Conservation (phyloP, 495 filamentous ascomycete species). For the Bacidia rubella region DNA sequence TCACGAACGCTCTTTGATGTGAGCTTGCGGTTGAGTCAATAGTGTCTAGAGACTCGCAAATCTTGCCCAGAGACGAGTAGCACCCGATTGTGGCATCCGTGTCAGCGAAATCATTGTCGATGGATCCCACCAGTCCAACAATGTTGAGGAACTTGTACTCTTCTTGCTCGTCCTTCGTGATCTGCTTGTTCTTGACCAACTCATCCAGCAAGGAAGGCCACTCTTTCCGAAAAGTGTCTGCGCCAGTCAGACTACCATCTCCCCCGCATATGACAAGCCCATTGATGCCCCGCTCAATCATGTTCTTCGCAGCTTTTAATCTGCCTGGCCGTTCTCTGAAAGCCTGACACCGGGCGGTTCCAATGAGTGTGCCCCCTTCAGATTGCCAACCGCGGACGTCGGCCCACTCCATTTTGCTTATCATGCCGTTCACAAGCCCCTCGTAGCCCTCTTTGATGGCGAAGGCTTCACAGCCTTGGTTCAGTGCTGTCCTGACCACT, state of each 20-base stretch:
- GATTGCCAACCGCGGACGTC: conserved; percentile 92
- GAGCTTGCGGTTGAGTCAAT: conserved; percentile 94
- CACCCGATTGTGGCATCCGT: conserved; percentile 98
- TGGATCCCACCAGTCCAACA: conserved; percentile 88
- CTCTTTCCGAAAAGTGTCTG: conserved; percentile 81
- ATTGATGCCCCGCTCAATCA: conserved; percentile 85
- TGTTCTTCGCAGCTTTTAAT: conserved; percentile 76
- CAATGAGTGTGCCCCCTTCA: conserved; percentile 92
- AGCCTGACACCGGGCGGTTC: conserved; percentile 77
- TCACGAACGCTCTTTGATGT: conserved; percentile 95
- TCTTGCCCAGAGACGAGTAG: conserved; percentile 80
- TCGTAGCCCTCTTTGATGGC: conserved; percentile 94
- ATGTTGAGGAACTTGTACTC: conserved; percentile 81
- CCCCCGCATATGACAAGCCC: conserved; percentile 94
- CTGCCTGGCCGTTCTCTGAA: conserved; percentile 83
- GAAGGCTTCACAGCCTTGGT: conserved; percentile 74
- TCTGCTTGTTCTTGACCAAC: conserved; percentile 53
- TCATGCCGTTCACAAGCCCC: conserved; percentile 83
- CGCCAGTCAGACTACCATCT: conserved; percentile 93
- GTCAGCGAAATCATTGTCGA: conserved; percentile 95
- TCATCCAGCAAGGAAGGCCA: conserved; percentile 82
- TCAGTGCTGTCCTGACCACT: conserved; percentile 84
- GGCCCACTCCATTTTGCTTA: conserved; percentile 78
- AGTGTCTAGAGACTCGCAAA: conserved; percentile 89
- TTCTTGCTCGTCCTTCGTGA: conserved; percentile 53